Evolutionary conservation across 2,329 filamentous ascomycete genomes (phyloP).

Genomic region (Sporothrix humicola): DNA sequence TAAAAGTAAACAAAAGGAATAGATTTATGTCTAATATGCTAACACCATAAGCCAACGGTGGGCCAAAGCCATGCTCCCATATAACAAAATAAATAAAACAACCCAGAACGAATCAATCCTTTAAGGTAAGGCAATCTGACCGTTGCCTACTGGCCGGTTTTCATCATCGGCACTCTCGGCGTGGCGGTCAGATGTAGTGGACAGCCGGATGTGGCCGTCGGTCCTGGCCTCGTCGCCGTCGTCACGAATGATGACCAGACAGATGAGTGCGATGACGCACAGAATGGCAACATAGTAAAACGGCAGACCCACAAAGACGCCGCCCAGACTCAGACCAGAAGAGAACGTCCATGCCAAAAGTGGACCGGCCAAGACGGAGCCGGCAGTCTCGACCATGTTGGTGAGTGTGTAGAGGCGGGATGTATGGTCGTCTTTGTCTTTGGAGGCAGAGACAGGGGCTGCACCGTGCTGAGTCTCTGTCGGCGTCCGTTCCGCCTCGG

Average conservation of each 20-base stretch:
- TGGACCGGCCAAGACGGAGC: slow-evolving; percentile 40
- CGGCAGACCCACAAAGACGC: slow-evolving; percentile 42
- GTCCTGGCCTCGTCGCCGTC: neutral
- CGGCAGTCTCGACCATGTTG: slow-evolving; percentile 41
- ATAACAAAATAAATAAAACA: no score
- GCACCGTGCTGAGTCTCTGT: neutral
- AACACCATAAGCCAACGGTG: neutral
- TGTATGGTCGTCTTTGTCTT: slow-evolving; percentile 38
- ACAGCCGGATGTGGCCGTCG: slow-evolving; percentile 8
- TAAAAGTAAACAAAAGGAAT: neutral
- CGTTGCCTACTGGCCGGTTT: neutral
- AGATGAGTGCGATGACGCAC: slow-evolving; percentile 29
- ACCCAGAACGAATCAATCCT: neutral
- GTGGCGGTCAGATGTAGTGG: neutral
- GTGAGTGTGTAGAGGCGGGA: slow-evolving; percentile 43
- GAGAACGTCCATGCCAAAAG: slow-evolving; percentile 42
- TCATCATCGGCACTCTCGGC: neutral
- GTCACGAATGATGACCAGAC: neutral
- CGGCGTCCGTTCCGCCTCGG: neutral
- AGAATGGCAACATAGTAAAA: slow-evolving; percentile 36
- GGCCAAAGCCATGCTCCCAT: no score
- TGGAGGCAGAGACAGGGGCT: no score
- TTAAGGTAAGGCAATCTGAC: neutral
- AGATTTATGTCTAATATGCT: neutral
- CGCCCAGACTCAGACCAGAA: slow-evolving; percentile 39